Conservation (phyloP, 1,284 basidiomycete genomes). For the Psilocybe mexicana region DNA sequence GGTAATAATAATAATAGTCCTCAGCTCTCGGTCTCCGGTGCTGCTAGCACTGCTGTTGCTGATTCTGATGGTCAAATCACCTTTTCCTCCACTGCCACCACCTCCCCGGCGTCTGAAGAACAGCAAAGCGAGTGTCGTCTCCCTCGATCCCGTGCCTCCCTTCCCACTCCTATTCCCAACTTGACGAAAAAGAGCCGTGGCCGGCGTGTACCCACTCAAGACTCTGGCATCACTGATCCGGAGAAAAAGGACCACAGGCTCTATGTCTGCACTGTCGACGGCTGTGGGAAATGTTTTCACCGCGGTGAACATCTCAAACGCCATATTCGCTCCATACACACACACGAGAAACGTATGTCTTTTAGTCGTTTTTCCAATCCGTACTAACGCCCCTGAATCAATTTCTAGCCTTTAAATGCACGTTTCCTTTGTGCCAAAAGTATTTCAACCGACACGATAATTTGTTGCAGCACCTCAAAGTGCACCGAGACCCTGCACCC, state of each 20-base stretch:
- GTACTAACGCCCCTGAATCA: slow-evolving; percentile 12
- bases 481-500: slow-evolving; percentile 37
- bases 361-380: slow-evolving; percentile 1
- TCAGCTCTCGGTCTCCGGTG: too few species aligned
- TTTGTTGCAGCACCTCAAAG: slow-evolving; percentile 73
- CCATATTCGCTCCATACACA: slow-evolving; percentile 76
- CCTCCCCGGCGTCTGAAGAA: slow-evolving; percentile 17
- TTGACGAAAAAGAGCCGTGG: slow-evolving; percentile 74
- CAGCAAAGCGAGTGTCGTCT: slow-evolving; percentile 18
- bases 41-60: too few species aligned
- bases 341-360: slow-evolving; percentile 72
- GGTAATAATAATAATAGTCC: too few species aligned
- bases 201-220: slow-evolving; percentile 59
- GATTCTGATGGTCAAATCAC: slow-evolving; percentile 6
- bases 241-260: slow-evolving; percentile 46
- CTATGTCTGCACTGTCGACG: slow-evolving; percentile 66
- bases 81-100: slow-evolving; percentile 11
- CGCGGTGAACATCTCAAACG: slow-evolving; percentile 79
- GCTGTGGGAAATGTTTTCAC: slow-evolving; percentile 72
- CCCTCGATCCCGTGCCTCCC: slow-evolving; percentile 36
- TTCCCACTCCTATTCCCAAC: slow-evolving; percentile 68
- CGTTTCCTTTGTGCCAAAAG: slow-evolving; percentile 72
- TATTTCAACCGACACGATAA: slow-evolving; percentile 87
- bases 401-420: slow-evolving; percentile 73
- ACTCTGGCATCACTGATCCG: slow-evolving; percentile 27